These are phyloP conservation scores for Malus hybrid DNA, from an alignment of 331 rosid genomes.

Conservation along the genomic window DNA sequence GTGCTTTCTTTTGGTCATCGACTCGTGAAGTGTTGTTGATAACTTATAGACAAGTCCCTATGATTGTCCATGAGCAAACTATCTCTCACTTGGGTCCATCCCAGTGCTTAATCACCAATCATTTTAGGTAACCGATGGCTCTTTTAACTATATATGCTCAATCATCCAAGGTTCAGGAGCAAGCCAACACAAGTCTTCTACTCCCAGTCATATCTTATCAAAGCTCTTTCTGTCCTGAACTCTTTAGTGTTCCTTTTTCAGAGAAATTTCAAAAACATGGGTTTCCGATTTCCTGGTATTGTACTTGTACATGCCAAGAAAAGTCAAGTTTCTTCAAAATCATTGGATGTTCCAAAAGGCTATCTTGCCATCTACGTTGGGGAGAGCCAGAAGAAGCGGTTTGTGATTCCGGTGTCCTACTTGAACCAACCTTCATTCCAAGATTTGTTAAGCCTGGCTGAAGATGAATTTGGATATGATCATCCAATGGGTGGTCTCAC, in stretches of 20 bases:
- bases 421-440: neutral
- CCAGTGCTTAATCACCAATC: neutral
- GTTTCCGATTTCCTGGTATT: constrained; percentile 11
- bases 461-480: constrained; percentile 20
- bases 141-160: neutral
- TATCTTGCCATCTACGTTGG: constrained; percentile 25
- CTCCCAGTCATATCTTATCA: neutral
- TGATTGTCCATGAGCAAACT: neutral
- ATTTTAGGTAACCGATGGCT: neutral
- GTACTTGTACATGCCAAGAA: neutral
- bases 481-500: constrained; percentile 31
- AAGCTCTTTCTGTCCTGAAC: neutral
- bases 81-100: neutral
- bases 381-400: constrained; percentile 21
- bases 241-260: neutral
- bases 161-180: neutral
- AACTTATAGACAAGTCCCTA: neutral
- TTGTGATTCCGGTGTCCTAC: constrained; percentile 21
- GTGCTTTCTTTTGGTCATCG: no score
- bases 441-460: constrained; percentile 16
- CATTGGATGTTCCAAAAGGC: constrained; percentile 12
- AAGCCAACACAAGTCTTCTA: neutral
- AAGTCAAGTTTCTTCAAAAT: neutral
- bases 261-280: neutral
- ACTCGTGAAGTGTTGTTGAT: no score